A percentile compares a stretch with the other conserved stretches of the same genome.
Conservation (phyloP, 2,329 filamentous ascomycete species). For the Apiospora malaysiana region DNA sequence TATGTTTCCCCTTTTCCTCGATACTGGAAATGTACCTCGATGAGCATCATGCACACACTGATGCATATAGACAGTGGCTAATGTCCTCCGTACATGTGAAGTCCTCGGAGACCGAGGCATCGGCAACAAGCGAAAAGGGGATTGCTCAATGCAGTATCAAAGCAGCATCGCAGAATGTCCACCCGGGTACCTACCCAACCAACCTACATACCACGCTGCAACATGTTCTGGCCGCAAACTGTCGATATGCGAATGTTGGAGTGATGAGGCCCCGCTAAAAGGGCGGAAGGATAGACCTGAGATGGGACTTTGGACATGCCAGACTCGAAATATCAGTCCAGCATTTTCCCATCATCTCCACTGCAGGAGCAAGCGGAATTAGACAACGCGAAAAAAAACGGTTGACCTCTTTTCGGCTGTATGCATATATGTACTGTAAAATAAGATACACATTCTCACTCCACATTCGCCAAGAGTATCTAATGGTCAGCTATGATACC, state of each 20-base stretch:
- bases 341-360: neutral
- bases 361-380: neutral
- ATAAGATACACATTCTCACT: too few relatives aligned
- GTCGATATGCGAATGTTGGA: constrained; percentile 18
- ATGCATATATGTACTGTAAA: neutral
- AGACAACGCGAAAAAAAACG: neutral
- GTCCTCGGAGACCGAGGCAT: constrained; percentile 10
- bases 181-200: neutral
- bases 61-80: too few relatives aligned
- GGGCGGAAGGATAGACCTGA: neutral
- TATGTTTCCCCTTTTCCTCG: neutral
- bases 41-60: neutral
- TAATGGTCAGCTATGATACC: neutral
- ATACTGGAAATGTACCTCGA: neutral
- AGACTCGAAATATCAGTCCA: neutral
- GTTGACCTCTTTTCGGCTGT: neutral
- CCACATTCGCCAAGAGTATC: neutral
- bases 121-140: neutral
- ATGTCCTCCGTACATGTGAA: neutral
- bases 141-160: neutral
- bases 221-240: neutral
- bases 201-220: too few relatives aligned
- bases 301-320: neutral
- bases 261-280: constrained; percentile 6
- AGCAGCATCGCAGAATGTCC: neutral